Evolutionary conservation across 1,284 basidiomycete genomes (phyloP), one percentile per base, ranked within the genome.

Genomic region (Anthracocystis walkeri): DNA sequence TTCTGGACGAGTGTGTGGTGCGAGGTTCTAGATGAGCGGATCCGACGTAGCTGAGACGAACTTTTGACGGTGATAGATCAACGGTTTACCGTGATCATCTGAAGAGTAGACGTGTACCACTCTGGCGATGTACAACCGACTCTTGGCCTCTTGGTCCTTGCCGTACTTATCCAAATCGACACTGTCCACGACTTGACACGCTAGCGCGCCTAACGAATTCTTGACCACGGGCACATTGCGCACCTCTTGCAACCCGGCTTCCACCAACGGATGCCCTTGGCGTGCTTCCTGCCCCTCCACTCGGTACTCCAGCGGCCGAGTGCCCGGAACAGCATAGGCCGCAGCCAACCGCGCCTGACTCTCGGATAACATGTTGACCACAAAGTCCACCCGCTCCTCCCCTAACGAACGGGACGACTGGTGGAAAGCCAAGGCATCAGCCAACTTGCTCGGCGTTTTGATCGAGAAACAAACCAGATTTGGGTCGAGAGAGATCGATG

Each of bases 381-480:
- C 64, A 11, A 66, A 59, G 40, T 66, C 64, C 38, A 53, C 64
- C 58, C 20, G 20, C 6, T n/a, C 56, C 25, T 23, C n/a, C 18
- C 8, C 31, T 5, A 3, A 16, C 33, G 3, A 4, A 0, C n/a
- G 11, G 16, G 25, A n/a, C 16, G 18, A 27, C n/a, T 16, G 10
- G 2, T 65, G 62, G 8, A 41, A 23, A 18, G 29, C 14, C 20
- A 76, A 40, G 0, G 74, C 58, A 33, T 68, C 65, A 3, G 69
- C 60, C 4, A 76, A 56, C 14, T 52, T 53, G 1, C 57, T 62
- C 5, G 74, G 74, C 18, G 69, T 76, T 41, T 58, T 56, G 21
- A 76, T 65, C 6, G 65, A 55, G 33, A 76, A 76, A 7, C 58
- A 65, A 1, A 72, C 57, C 59, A 76, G 40, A 14, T 72, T 58